phyloP scores from a whole-genome alignment of 495 filamentous ascomycete species.

The Daldinia vernicosa region DNA sequence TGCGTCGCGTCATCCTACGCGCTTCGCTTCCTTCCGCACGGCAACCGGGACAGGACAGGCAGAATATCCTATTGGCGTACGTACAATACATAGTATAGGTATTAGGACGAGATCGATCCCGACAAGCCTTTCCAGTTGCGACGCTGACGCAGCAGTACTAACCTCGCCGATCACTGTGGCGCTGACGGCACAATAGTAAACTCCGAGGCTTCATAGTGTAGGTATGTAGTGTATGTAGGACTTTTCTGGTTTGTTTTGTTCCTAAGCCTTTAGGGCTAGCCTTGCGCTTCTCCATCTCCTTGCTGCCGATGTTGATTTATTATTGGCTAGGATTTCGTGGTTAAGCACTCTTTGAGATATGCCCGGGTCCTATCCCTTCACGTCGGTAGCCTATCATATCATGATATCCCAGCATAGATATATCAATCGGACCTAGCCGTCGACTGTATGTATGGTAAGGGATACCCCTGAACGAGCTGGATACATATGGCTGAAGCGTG shows the following conservation, averaged over 20 bases:
- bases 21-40: constrained; percentile 18
- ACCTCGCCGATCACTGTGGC: constrained; percentile 31
- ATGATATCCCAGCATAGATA: constrained; percentile 5
- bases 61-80: constrained; percentile 36
- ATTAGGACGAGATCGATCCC: constrained; percentile 35
- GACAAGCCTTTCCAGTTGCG: background rate
- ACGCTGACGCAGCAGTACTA: constrained; percentile 6
- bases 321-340: constrained; percentile 19
- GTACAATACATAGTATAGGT: too few relatives aligned
- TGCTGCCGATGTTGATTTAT: constrained; percentile 13
- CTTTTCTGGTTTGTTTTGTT: constrained; percentile 6
- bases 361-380: constrained; percentile 18
- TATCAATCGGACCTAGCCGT: constrained; percentile 23
- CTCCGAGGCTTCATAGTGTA: constrained; percentile 17
- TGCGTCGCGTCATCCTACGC: constrained; percentile 37
- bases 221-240: background rate
- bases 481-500: background rate
- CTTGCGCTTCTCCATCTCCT: constrained; percentile 5
- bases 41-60: constrained; percentile 4
- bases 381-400: constrained; percentile 31
- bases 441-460: constrained; percentile 7
- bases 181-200: constrained; percentile 8
- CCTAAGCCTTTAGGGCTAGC: constrained; percentile 28
- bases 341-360: constrained; percentile 3
- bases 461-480: background rate